Conservation (phyloP, 441 rosid species). For the Pelargonium fulgidum region DNA sequence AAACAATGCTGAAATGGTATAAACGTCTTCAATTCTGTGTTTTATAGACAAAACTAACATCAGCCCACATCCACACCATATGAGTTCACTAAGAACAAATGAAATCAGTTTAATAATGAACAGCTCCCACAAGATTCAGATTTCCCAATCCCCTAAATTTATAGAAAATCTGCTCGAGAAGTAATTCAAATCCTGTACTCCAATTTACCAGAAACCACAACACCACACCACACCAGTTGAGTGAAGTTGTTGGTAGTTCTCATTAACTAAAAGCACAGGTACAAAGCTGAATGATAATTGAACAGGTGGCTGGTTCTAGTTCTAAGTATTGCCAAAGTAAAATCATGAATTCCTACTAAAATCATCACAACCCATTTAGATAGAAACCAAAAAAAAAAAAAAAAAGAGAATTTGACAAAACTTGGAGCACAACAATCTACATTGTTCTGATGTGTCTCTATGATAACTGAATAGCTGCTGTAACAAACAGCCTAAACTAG, state of each 20-base stretch:
- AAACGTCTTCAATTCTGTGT: constrained; percentile 7
- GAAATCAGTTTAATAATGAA: not conserved
- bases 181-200: not conserved
- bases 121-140: not conserved
- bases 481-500: not conserved
- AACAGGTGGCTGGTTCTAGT: not conserved
- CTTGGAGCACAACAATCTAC: not conserved
- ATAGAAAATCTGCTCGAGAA: not conserved
- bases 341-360: not conserved
- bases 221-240: not conserved
- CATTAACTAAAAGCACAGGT: not conserved
- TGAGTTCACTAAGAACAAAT: not conserved
- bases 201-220: not conserved
- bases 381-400: too few species aligned
- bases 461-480: not conserved
- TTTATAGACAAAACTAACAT: constrained; percentile 3
- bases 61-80: not conserved
- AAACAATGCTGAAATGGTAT: constrained; percentile 16
- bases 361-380: not conserved
- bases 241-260: not conserved
- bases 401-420: not conserved
- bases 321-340: not conserved
- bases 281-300: not conserved
- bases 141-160: not conserved
- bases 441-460: not conserved